Evolutionary conservation across 208 protist genomes (phyloP), one percentile per base, ranked within the genome.

Genomic region (Leishmania tarentolae): DNA sequence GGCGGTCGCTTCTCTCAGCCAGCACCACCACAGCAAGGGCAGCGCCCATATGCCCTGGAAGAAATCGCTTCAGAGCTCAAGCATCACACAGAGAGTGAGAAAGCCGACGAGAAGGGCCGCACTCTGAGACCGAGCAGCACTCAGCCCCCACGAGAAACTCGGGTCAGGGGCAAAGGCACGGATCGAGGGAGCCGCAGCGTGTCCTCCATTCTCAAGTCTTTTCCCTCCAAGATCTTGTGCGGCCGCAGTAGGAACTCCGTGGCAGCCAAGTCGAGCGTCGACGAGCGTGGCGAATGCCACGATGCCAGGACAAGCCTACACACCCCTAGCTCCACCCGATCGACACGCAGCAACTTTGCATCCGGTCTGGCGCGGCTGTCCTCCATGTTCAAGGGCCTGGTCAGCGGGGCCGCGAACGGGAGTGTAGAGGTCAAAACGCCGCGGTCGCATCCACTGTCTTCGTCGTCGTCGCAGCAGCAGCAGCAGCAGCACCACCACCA

Each of bases 281-380:
- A 40, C 24, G 8, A 42, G 31, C 13, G 13, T 17, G 68, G 28
- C 31, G 8, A 53, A 7, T 28, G 70, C 61, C 69, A 59, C 28
- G 37, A 76, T 17, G 44, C 37, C 9, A 71, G 75, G 13, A 9
- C 42, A 24, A 82, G 71, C 50, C 31, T 19, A 4, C 13, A 42
- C 35, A 78, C 61, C 24, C 21, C 75, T 11, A 37, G 53, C 8
- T 82, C 77, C 37, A 59, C 13, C 15, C 81, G 44, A n/a, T 84
- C 76, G 53, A 79, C 75, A 1, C 52, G 66, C 35, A 59, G 65
- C 76, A 80, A 76, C 81, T 2, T 77, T 59, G 46, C 71, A 40
- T 77, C 81, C 5, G 76, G 76, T 61, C 70, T 80, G 19, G 80
- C 81, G 11, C 81, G 81, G 1, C 6, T 84, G n/a, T 75, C 73